Evolutionary conservation across 1,139 yeast genomes (phyloP).

Genomic region (Suhomyces bribrorum): DNA sequence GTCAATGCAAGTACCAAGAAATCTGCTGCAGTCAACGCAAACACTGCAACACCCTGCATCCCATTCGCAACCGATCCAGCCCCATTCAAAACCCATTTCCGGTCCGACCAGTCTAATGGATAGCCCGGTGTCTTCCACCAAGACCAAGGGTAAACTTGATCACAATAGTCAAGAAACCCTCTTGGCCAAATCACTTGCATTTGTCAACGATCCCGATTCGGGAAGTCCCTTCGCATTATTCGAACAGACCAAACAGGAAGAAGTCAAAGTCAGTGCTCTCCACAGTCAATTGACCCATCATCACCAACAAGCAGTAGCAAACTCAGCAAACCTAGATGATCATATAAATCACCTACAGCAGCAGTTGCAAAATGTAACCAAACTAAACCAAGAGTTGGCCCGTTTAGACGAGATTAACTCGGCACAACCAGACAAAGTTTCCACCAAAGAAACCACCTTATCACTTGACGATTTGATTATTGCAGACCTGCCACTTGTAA

Average conservation of each 20-base stretch:
- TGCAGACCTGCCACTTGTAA: conserved; percentile 44
- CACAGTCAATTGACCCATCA: conserved; percentile 39
- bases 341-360: conserved; percentile 37
- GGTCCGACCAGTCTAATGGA: conserved; percentile 26
- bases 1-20: too few species aligned
- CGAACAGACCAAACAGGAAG: conserved; percentile 14
- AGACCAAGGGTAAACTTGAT: background rate
- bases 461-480: conserved; percentile 39
- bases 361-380: conserved; percentile 30
- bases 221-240: conserved; percentile 1
- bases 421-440: conserved; percentile 21
- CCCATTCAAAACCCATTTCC: background rate
- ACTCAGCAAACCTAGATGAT: conserved; percentile 31
- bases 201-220: conserved; percentile 3
- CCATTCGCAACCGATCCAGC: background rate
- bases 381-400: conserved; percentile 27
- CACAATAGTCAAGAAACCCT: conserved; percentile 13
- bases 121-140: conserved; percentile 2
- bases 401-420: conserved; percentile 28
- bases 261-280: conserved; percentile 30
- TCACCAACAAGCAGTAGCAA: conserved; percentile 40
- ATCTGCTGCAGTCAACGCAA: background rate
- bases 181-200: conserved; percentile 21
- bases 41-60: background rate
- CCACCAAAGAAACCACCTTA: conserved; percentile 18